Conservation (phyloP, 139 green algal species). For the Chlamydomonas sp. region DNA sequence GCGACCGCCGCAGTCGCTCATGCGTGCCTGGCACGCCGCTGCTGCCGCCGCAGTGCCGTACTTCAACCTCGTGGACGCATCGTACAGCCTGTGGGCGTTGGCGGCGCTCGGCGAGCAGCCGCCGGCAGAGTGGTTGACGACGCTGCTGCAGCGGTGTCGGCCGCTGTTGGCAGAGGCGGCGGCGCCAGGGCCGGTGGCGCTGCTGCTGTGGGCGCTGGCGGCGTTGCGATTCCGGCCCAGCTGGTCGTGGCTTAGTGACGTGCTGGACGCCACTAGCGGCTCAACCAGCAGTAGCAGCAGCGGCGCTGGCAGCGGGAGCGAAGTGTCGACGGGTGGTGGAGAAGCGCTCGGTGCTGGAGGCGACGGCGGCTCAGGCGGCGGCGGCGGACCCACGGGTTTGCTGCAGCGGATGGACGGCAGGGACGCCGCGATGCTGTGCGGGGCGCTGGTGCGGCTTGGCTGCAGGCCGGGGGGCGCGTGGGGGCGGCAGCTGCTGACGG, state of each 20-base stretch:
- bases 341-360: too few relatives aligned
- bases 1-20: conserved; percentile 1
- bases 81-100: conserved; percentile 29
- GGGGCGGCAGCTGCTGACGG: not conserved
- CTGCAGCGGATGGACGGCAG: too few relatives aligned
- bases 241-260: conserved; percentile 13
- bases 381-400: too few relatives aligned
- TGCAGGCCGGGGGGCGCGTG: not conserved
- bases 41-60: not conserved
- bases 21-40: conserved; percentile 4
- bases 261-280: not conserved
- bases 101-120: conserved; percentile 19
- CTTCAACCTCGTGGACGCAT: conserved; percentile 19
- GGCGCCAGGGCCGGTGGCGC: not conserved
- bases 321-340: too few relatives aligned
- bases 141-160: not conserved
- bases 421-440: conserved; percentile 16
- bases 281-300: too few relatives aligned
- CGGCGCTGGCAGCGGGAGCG: too few relatives aligned
- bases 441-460: conserved; percentile 1
- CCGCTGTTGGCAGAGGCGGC: not conserved
- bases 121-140: not conserved
- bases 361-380: too few relatives aligned
- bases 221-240: conserved; percentile 31
- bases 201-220: conserved; percentile 23